Evolutionary conservation across 768 basidiomycete genomes (phyloP).

Genomic region (Calvatia gigantea): DNA sequence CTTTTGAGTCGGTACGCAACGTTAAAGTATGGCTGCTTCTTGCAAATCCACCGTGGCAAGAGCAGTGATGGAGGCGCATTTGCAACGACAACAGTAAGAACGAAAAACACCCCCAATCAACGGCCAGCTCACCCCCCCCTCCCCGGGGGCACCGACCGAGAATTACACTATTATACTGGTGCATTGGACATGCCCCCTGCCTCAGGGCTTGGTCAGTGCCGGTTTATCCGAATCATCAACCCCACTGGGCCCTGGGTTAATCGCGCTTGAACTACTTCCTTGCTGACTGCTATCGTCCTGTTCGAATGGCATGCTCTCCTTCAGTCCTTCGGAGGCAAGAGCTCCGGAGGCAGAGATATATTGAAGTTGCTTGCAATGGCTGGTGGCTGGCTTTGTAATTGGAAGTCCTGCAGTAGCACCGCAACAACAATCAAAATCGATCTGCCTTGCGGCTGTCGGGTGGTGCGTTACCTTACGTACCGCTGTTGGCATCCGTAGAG

Average conservation of each 20-base stretch:
- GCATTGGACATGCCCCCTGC: neutral
- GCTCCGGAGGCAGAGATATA: neutral
- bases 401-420: neutral
- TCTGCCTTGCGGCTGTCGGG: neutral
- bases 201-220: neutral
- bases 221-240: neutral
- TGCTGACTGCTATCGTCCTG: neutral
- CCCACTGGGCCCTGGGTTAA: neutral
- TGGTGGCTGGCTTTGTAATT: neutral
- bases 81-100: no score
- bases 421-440: neutral
- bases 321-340: slow-evolving; percentile 1
- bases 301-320: neutral
- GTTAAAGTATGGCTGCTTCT: no score
- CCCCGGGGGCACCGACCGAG: no score
- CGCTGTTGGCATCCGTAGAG: neutral
- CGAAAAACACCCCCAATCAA: no score
- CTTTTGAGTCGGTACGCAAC: no score
- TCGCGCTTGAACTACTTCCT: neutral
- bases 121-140: no score
- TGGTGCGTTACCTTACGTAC: no score
- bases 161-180: neutral
- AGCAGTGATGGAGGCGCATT: no score
- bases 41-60: no score
- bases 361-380: neutral